These are phyloP conservation scores for Xylona heveae DNA, from an alignment of 495 filamentous ascomycete species.

Conservation along the genomic window DNA sequence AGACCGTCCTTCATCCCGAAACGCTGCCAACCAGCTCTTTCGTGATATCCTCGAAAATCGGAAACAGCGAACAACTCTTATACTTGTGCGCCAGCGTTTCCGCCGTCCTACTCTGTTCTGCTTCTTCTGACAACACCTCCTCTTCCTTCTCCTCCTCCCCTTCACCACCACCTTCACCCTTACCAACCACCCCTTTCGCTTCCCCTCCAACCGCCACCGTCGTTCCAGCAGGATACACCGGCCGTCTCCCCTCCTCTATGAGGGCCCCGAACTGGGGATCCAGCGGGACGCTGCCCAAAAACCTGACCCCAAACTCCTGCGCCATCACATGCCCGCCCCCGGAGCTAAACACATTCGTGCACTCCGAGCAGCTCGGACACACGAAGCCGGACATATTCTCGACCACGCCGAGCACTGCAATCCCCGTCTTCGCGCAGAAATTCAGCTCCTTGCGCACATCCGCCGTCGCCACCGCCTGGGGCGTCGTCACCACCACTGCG, in stretches of 20 bases:
- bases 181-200: slow-evolving; percentile 23
- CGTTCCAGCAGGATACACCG: slow-evolving; percentile 18
- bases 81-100: slow-evolving; percentile 60
- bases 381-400: slow-evolving; percentile 98
- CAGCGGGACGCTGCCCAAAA: slow-evolving; percentile 74
- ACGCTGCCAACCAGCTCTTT: slow-evolving; percentile 26
- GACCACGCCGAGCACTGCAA: slow-evolving; percentile 68
- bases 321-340: slow-evolving; percentile 88
- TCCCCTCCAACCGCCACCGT: slow-evolving; percentile 11
- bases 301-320: slow-evolving; percentile 57
- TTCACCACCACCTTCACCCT: slow-evolving; percentile 21
- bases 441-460: slow-evolving; percentile 95
- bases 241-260: slow-evolving; percentile 36
- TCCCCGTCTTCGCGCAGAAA: slow-evolving; percentile 73
- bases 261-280: slow-evolving; percentile 51
- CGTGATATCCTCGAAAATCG: slow-evolving; percentile 50
- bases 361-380: slow-evolving; percentile 85
- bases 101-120: slow-evolving; percentile 16
- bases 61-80: slow-evolving; percentile 48
- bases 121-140: slow-evolving; percentile 7
- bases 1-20: too few relatives aligned
- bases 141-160: slow-evolving; percentile 13
- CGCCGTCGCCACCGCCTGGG: slow-evolving; percentile 78
- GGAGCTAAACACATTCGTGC: slow-evolving; percentile 76
- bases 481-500: slow-evolving; percentile 88